Base-by-base conservation (phyloP, 495 filamentous ascomycete species). In the Hapsidospora chrysogenum region DNA sequence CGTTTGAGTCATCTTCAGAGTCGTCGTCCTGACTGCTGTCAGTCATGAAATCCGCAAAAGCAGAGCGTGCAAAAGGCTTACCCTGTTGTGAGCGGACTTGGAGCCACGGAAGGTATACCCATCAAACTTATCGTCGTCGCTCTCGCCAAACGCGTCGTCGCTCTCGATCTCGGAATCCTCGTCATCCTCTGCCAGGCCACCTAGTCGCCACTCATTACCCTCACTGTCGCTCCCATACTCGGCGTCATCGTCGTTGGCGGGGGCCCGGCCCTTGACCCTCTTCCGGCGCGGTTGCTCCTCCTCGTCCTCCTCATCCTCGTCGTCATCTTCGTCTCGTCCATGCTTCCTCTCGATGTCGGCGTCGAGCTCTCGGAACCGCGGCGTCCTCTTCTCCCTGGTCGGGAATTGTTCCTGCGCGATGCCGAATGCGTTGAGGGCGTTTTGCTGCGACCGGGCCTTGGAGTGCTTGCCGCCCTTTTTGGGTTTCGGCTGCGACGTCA, bases 71-170 rank as follows among this genome's bases (percentile, higher is more conserved):
- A 35, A 50, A 50, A 10, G 38, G 38, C 40, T 53, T 57, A 27
- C 33, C 23, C 25, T 36, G 11, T 16, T n/a, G 10, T 27, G 17
- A 21, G 18, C 17, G 38, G 66, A 70, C 42, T 58, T 76, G 30
- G 56, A 66, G 37, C 76, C 79, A 2, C 73, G 59, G 46, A 92
- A 92, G 2, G 68, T 61, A 53, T 70, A 87, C 6, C 71, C 75
- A 27, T 80, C 77, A 45, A 89, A 89, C 41, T 63, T 60, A 46
- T 92, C 84, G 52, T 86, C 75, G 46, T 92, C 84, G 43, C 81
- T 86, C 39, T 77, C 77, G 7, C 85, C 87, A 64, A 95, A 79
- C 21, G 87, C 87, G 49, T 94, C 87, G 39, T 95, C 87, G 42
- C 78, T 85, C 50, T 96, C 85, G 32, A 96, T 59, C 40, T 92